Base-by-base conservation (phyloP, 139 green algal genomes). In the Tetradesmus obliquus region DNA sequence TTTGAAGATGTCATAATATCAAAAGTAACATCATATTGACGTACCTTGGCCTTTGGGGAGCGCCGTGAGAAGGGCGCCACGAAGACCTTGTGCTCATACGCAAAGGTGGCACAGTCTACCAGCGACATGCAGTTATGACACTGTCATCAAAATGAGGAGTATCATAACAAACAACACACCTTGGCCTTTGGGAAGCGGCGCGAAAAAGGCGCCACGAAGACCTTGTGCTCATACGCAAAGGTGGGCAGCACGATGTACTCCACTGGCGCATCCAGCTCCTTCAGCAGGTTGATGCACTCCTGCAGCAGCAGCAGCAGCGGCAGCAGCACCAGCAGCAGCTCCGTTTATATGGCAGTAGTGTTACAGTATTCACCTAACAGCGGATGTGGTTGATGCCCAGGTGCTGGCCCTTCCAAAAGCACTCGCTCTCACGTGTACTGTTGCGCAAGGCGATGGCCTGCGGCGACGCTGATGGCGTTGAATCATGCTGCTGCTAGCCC, bases 51-150 rank as follows among this genome's bases (percentile, higher is more conserved):
- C 32, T 45, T 45, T 45, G 32, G 32, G 32, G 32, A 76, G 66
- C 66, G 19, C 15, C 19, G 66, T 2, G 15, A 5, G 66, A 99
- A 99, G 17, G 96, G 96, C 5, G 94, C 96, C n/a, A 98, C 95
- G 90, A 98, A 99, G 20, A 97, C 93, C 94, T 99, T 99, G 94
- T 99, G 98, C 93, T 99, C 98, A 69, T 98, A 98, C 0, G 97
- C 98, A 94, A 96, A 97, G 0, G 97, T 99, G 32, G 76, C 32
- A 83, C 7, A 22, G 8, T 3, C 15, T 19, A n/a, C 17, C 66
- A 24, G 66, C 17, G n/a, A 19, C 2, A 24, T 76, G 7, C 15
- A 1, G 2, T n/a, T 58, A 3, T 17, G 17, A 84, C 32, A 86
- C 1, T 66, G 32, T 10, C 9, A 86, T 12, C 8, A 3, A 55